Evolutionary conservation across 495 filamentous ascomycete species (phyloP).

Genomic region (Penicillium riverlandense): DNA sequence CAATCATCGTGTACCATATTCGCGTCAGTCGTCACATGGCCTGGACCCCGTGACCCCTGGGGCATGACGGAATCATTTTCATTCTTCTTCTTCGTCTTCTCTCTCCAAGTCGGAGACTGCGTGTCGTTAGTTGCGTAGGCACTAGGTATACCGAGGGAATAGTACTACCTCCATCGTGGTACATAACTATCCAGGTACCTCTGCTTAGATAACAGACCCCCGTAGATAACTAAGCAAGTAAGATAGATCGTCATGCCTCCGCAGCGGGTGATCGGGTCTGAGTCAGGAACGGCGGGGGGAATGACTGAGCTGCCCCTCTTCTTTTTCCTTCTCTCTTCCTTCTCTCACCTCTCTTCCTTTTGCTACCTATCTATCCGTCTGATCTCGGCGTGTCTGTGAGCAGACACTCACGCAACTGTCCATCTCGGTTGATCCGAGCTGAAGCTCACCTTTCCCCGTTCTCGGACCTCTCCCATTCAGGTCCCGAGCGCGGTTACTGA

Average conservation of each 20-base stretch:
- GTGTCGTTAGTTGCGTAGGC: no score
- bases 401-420: neutral
- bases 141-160: no score
- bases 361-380: neutral
- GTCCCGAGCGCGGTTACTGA: slow-evolving; percentile 29
- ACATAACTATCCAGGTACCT: no score
- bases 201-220: no score
- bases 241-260: no score
- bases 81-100: no score
- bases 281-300: slow-evolving; percentile 13
- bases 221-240: no score
- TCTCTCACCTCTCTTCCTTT: neutral
- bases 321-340: neutral
- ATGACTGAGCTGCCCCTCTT: slow-evolving; percentile 6
- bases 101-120: no score
- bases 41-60: neutral
- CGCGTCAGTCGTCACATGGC: no score
- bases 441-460: slow-evolving; percentile 17
- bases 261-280: slow-evolving; percentile 1
- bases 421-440: no score
- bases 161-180: no score
- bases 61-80: neutral
- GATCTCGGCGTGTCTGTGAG: neutral
- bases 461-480: slow-evolving; percentile 24
- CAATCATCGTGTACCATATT: slow-evolving; percentile 2